phyloP scores from a whole-genome alignment of 306 rosid species.

The Sophora flavescens region DNA sequence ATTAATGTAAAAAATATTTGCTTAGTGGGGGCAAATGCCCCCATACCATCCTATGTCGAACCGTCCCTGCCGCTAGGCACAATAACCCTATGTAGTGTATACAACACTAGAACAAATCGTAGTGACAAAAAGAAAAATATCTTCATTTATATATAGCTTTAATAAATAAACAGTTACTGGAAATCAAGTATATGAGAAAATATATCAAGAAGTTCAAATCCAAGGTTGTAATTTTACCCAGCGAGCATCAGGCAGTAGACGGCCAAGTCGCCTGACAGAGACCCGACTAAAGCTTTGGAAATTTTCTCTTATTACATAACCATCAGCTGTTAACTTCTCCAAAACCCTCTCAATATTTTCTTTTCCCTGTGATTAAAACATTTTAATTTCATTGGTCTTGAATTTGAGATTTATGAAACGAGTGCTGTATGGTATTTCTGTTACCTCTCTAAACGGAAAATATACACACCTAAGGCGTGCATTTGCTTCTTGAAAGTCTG shows the following conservation, averaged over 20 bases:
- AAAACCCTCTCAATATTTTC: slow-evolving; percentile 63
- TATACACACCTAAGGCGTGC: slow-evolving; percentile 66
- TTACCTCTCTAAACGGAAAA: slow-evolving; percentile 65
- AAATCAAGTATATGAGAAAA: not conserved
- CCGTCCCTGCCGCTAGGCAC: no score
- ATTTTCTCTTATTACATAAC: slow-evolving; percentile 45
- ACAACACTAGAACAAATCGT: no score
- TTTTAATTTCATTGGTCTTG: not conserved
- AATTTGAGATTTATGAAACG: not conserved
- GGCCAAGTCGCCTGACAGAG: slow-evolving; percentile 76
- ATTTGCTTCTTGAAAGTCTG: slow-evolving; percentile 54
- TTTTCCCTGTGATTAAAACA: slow-evolving; percentile 56
- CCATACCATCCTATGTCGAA: no score
- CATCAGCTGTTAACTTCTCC: slow-evolving; percentile 53
- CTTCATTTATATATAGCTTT: not conserved
- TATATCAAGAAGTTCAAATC: not conserved
- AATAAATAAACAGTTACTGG: not conserved
- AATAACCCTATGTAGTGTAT: no score
- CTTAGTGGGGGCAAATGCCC: no score
- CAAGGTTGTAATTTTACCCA: slow-evolving; percentile 59
- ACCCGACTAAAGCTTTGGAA: slow-evolving; percentile 62
- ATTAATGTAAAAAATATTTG: no score
- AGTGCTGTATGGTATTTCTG: not conserved
- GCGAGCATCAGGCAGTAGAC: slow-evolving; percentile 74
- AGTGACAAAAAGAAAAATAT: not conserved